phyloP scores from a whole-genome alignment of 2,329 filamentous ascomycete species.

The Orbilia javanica region DNA sequence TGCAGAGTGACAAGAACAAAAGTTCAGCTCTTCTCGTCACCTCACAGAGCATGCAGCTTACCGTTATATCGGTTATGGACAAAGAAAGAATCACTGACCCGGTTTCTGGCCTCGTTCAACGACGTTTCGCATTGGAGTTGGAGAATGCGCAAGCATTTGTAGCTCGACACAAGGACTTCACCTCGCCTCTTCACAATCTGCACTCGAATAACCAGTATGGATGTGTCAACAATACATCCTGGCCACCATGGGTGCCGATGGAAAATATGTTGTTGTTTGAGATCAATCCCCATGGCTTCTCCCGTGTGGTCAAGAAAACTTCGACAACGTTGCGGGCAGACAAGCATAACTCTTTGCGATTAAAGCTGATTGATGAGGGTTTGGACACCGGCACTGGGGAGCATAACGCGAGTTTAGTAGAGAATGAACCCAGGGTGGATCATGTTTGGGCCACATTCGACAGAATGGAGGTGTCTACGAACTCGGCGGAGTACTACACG shows the following conservation, averaged over 20 bases:
- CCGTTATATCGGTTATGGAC: constrained; percentile 98
- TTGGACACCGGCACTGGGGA: constrained; percentile 68
- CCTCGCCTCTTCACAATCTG: constrained; percentile 84
- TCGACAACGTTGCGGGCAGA: constrained; percentile 94
- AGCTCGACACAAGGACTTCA: constrained; percentile 90
- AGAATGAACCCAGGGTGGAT: constrained; percentile 84
- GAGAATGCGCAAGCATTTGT: constrained; percentile 99
- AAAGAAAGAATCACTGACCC: constrained; percentile 91
- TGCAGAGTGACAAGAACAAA: constrained; percentile 97
- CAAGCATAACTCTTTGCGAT: constrained; percentile 95
- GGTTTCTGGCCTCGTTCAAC: constrained; percentile 94
- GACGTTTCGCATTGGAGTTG: constrained; percentile 93
- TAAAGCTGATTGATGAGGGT: constrained; percentile 93
- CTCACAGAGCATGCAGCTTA: constrained; percentile 97
- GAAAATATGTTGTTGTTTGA: constrained; percentile 99
- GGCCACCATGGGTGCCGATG: constrained; percentile 98
- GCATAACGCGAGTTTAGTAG: constrained; percentile 69
- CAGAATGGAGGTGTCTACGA: constrained; percentile 91
- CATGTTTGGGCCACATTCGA: constrained; percentile 98
- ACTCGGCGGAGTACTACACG: constrained; percentile 96
- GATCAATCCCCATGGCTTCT: constrained; percentile 95
- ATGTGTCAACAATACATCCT: constrained; percentile 82
- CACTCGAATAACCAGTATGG: constrained; percentile 96
- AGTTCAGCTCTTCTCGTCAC: constrained; percentile 97
- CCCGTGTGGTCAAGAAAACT: constrained; percentile 94